Evolutionary conservation across 2,329 filamentous ascomycete genomes (phyloP), one percentile per base, ranked within the genome.

Genomic region (Pseudogymnoascus sp.): DNA sequence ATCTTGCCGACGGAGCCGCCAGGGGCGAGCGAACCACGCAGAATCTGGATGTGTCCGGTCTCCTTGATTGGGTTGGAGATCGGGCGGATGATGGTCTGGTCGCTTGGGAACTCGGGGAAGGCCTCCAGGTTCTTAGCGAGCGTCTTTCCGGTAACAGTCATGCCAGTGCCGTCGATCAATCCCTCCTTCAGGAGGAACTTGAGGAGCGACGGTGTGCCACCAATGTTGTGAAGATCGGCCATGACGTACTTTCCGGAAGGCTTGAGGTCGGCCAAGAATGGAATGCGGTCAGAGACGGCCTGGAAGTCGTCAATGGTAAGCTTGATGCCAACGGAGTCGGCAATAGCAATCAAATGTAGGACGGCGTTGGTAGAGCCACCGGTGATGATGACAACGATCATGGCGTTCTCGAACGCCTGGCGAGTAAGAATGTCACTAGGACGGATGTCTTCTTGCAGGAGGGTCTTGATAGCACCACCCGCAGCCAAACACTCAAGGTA

Each of bases 301-400:
- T 94, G 90, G 84, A 93, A 93, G 77, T 94, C 90, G 69, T 94
- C 90, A 65, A 94, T 88, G 56, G 88, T 91, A 63, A 94, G 83
- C 75, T 91, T 89, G 73, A 94, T 82, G 70, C 89, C 90, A 21
- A 91, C 89, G 5, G 87, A 83, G 76, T 93, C 88, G 65, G 90
- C 90, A 63, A 93, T 92, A 70, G 90, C 90, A 72, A 94, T 90
- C 59, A 94, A 77, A 75, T 94, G 90, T 53, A 94, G 84, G 37
- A 94, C 90, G 40, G 90, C 90, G 75, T 94, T 94, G 67, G 90
- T 94, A 71, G 89, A 92, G 66, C 90, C 90, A 62, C 90, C 90
- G 2, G 91, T 89, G 69, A 93, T 88, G 73, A 87, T 92, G 67
- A 92, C 86, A 25, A 93, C 80, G 8, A 89, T 83, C 89, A 94